These are phyloP conservation scores for Mycena rebaudengoi DNA, from an alignment of 768 basidiomycete genomes.

Conservation along the genomic window DNA sequence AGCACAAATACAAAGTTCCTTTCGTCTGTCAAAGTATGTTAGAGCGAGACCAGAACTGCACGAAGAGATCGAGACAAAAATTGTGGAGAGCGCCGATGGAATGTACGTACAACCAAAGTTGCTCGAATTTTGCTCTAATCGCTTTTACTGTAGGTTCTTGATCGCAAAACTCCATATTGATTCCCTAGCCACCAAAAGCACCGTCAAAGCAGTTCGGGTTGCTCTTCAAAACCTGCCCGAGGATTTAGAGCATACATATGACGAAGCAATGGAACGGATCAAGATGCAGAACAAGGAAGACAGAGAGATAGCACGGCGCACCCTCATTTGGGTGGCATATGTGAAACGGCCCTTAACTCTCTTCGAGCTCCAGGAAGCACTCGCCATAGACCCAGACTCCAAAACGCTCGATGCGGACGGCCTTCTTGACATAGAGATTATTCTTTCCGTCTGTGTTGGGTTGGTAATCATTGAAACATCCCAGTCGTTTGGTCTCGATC, in stretches of 20 bases:
- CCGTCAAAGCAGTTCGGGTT: background rate
- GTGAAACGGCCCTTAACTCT: background rate
- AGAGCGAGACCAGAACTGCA: no score
- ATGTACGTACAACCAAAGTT: no score
- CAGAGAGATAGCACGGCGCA: background rate
- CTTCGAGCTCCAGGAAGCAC: background rate
- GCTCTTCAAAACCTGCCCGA: background rate
- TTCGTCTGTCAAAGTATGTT: no score
- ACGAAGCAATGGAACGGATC: background rate
- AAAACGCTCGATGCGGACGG: background rate
- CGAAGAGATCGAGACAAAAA: no score
- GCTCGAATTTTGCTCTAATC: no score
- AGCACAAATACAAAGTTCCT: no score
- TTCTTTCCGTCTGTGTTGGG: background rate
- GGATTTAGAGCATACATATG: no score
- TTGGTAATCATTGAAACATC: background rate
- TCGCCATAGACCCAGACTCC: background rate
- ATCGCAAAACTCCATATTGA: background rate
- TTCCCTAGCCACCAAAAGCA: background rate
- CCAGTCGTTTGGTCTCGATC: no score
- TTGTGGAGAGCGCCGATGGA: no score
- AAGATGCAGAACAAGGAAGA: background rate
- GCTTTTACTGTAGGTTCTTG: background rate
- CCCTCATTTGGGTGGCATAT: slow-evolving; percentile 1
- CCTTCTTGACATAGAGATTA: background rate